Evolutionary conservation across 306 rosid species (phyloP).

Genomic region (Ziziphus jujuba): DNA sequence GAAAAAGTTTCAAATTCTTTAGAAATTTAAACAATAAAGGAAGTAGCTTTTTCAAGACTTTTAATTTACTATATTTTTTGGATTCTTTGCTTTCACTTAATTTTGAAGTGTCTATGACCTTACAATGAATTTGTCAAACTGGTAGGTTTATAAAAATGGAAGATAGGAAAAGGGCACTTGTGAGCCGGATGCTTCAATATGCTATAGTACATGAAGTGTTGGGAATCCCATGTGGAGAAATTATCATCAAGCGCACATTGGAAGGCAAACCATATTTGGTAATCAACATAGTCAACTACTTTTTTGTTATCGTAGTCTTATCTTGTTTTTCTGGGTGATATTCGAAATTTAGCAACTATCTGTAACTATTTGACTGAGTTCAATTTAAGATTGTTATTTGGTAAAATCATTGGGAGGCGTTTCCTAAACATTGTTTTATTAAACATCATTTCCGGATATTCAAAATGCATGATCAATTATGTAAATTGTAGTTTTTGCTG

Average conservation of each 20-base stretch:
- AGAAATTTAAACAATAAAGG: neutral
- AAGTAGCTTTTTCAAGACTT: neutral
- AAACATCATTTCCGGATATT: too few relatives aligned
- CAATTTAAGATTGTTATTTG: too few relatives aligned
- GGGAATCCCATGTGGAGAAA: conserved; percentile 48
- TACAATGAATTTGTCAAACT: conserved; percentile 18
- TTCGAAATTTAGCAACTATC: neutral
- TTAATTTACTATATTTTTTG: neutral
- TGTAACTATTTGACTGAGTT: too few relatives aligned
- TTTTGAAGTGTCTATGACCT: conserved; percentile 10
- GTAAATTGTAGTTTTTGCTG: too few relatives aligned
- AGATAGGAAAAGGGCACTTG: conserved; percentile 74
- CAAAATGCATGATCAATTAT: too few relatives aligned
- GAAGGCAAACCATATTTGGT: conserved; percentile 89
- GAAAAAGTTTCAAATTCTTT: too few relatives aligned
- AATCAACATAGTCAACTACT: conserved; percentile 1
- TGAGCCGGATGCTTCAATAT: conserved; percentile 82
- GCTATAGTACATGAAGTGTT: conserved; percentile 52
- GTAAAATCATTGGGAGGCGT: too few relatives aligned
- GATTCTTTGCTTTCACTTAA: neutral
- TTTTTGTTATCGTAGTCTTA: conserved; percentile 9
- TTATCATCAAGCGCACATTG: conserved; percentile 59
- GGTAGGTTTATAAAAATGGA: conserved; percentile 59
- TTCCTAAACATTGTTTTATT: too few relatives aligned
- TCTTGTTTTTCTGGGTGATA: neutral